Evolutionary conservation across 208 protist species (phyloP), one percentile per base, ranked within the genome.

Genomic region (Leishmania amazonensis): DNA sequence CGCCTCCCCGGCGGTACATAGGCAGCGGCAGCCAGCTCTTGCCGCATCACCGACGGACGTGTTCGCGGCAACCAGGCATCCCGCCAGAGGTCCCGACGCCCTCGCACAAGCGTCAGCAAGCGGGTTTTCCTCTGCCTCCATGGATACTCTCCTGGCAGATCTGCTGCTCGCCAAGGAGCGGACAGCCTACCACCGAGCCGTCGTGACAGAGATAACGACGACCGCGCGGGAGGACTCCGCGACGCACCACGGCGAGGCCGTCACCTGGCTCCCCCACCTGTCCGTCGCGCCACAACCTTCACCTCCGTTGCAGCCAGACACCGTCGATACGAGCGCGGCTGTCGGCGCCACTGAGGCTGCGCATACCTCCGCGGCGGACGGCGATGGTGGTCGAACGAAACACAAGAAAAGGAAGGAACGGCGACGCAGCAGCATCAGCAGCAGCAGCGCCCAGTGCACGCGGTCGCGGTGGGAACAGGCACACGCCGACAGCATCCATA

Each of bases 151-250:
- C 38, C 75, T 78, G 9, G 71, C 60, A 13, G 77, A n/a, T 24
- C 74, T 78, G 1, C 70, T 84, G 31, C 80, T 85, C 17, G 72
- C 82, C 6, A 60, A 73, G 42, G 78, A 82, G 57, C 78, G 75
- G 11, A 42, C 79, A 1, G 75, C 75, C n/a, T 68, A 49, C 54
- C 67, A 76, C 51, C 47, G 53, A 17, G 11, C 38, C 1, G 28
- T 49, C 64, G 42, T 76, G 64, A 28, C 70, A 28, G 31, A 13
- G 17, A 75, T 65, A 24, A 35, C 53, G 68, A 81, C 78, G 8
- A 45, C 65, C 35, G n/a, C 75, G 3, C 35, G 7, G 4, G 49
- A n/a, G 0, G 54, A 1, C 5, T 54, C 35, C 6, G n/a, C 13
- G 1, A 17, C 15, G 54, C 72, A 80, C 65, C 78, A 82, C 57